Evolutionary conservation across 1,284 basidiomycete genomes (phyloP).

Genomic region (Ustilago tritici): DNA sequence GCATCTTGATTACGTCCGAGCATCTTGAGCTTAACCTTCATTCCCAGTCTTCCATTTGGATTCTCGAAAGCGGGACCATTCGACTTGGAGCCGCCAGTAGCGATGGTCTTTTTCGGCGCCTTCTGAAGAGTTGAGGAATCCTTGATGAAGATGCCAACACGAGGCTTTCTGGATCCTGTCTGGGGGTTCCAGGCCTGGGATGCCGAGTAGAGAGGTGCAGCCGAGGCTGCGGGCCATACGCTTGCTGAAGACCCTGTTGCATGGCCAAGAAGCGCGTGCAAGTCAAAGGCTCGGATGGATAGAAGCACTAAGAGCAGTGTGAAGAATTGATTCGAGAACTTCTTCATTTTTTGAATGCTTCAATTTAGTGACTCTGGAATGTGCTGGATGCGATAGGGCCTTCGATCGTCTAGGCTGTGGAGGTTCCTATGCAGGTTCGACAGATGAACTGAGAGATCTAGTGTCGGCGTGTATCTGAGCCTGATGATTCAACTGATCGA

Average conservation of each 20-base stretch:
- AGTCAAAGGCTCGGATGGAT: slow-evolving; percentile 48
- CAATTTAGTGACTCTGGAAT: background rate
- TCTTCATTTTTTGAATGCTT: slow-evolving; percentile 31
- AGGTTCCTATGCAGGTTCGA: background rate
- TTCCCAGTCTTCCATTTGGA: slow-evolving; percentile 27
- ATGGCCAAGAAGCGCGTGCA: slow-evolving; percentile 22
- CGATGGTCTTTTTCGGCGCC: slow-evolving; percentile 18
- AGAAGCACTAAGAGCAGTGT: slow-evolving; percentile 55
- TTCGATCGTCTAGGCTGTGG: background rate
- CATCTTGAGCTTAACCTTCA: slow-evolving; percentile 48
- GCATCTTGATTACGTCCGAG: slow-evolving; percentile 16
- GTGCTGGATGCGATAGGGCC: background rate
- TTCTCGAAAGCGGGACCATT: slow-evolving; percentile 18
- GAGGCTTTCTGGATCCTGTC: slow-evolving; percentile 25
- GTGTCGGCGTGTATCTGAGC: background rate
- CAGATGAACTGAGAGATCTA: background rate
- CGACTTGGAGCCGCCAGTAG: slow-evolving; percentile 15
- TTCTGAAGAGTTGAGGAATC: background rate
- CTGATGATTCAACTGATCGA: background rate
- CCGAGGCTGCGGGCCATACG: slow-evolving; percentile 25
- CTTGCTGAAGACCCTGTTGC: background rate
- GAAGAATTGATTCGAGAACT: slow-evolving; percentile 42
- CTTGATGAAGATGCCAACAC: slow-evolving; percentile 54
- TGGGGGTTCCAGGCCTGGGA: background rate
- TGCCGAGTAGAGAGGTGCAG: slow-evolving; percentile 16